Base-by-base conservation (phyloP, 352 stramenopile species). In the Globisporangium echinulatum region DNA sequence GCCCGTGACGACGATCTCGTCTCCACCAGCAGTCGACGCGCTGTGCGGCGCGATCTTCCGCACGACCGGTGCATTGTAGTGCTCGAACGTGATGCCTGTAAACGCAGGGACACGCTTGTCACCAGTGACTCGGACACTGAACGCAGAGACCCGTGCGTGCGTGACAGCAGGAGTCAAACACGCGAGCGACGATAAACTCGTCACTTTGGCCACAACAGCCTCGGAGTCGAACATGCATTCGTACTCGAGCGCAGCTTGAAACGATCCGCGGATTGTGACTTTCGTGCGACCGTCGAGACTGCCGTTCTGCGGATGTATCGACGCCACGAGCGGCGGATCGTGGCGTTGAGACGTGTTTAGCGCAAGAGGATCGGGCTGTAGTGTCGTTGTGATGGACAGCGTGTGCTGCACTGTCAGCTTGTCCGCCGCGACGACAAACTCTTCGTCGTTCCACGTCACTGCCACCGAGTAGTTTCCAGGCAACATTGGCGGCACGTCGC, bases 391-490 rank as follows among this genome's bases (percentile, higher is more conserved):
- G 5, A 6, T 17, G 4, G n/a, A 15, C 10, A 5, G 11, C n/a
- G 19, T 25, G 25, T 70, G 61, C 36, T 70, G 61, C 5, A 71
- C 66, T 2, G 14, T 39, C 9, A 83, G 39, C 11, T 8, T 6
- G 0, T 49, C 48, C 33, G 5, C 2, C 15, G 60, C 64, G 13
- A 54, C 15, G 2, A 46, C 44, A 8, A 58, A 62, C 52, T 81
- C 67, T 61, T 83, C 64, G 7, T 46, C 39, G 25, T 81, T 81
- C 71, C 74, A 79, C 10, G 65, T 66, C 43, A 83, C 44, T 33
- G 52, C 61, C 59, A 83, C 62, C 3, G 63, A 66, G 37, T 75
- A 59, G 44, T 67, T 75, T 37, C 69, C 69, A 15, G 58, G 68
- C 37, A 37, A 4, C 8, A 79, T 53, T 6, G 39, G 7, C 7